Evolutionary conservation across 2,329 filamentous ascomycete genomes (phyloP).

Genomic region (Penicillium sp.): DNA sequence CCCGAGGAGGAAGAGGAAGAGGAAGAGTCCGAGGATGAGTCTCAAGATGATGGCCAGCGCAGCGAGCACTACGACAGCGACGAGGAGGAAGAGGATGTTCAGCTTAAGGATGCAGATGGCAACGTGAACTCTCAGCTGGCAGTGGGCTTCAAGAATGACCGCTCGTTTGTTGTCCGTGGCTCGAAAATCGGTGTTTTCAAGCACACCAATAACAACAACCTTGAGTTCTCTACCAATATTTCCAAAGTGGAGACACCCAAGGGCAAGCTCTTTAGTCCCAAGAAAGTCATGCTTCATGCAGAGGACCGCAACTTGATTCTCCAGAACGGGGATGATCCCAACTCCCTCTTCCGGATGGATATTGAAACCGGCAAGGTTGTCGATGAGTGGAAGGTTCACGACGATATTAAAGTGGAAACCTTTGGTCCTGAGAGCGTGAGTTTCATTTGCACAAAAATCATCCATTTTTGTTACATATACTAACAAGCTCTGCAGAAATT

Average conservation of each 20-base stretch:
- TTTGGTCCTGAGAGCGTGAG: conserved; percentile 83
- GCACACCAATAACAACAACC: conserved; percentile 84
- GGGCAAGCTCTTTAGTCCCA: conserved; percentile 85
- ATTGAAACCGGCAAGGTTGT: conserved; percentile 96
- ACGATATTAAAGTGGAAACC: conserved; percentile 87
- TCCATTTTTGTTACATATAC: conserved; percentile 19
- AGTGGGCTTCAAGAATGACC: conserved; percentile 94
- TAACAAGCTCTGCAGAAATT: conserved; percentile 65
- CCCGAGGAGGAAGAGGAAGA: conserved; percentile 57
- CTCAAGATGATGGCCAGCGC: conserved; percentile 62
- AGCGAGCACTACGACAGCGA: conserved; percentile 74
- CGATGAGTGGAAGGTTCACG: conserved; percentile 97
- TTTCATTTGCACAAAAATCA: conserved; percentile 1
- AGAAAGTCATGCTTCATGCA: conserved; percentile 94
- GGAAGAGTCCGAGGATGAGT: conserved; percentile 59
- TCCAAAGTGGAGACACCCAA: conserved; percentile 88
- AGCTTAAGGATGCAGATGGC: conserved; percentile 67
- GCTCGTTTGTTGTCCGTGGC: conserved; percentile 93
- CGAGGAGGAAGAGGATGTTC: conserved; percentile 76
- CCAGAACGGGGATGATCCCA: conserved; percentile 77
- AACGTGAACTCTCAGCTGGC: conserved; percentile 92
- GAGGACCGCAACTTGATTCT: conserved; percentile 88
- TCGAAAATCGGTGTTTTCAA: conserved; percentile 99
- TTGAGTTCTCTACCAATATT: conserved; percentile 96
- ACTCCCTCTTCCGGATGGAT: conserved; percentile 95